phyloP scores from a whole-genome alignment of 2,329 filamentous ascomycete species.

The Trichoderma harzianum region DNA sequence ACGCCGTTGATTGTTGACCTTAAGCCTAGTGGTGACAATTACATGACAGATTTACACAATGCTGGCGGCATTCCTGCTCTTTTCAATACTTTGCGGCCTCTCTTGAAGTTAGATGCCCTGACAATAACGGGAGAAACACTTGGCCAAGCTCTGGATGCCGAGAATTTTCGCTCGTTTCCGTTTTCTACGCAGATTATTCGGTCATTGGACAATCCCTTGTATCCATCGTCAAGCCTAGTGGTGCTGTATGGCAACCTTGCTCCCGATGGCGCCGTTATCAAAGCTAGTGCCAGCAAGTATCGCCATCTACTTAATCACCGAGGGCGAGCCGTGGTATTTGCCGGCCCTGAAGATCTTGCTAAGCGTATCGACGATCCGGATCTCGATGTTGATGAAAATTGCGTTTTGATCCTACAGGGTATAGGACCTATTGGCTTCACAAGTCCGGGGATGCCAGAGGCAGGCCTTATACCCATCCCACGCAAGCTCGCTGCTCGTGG shows the following conservation, averaged over 20 bases:
- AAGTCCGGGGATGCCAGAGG: slow-evolving; percentile 91
- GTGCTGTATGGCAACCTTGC: slow-evolving; percentile 82
- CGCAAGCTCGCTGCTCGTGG: slow-evolving; percentile 74
- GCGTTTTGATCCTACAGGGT: slow-evolving; percentile 78
- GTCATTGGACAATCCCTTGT: slow-evolving; percentile 62
- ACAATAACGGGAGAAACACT: slow-evolving; percentile 85
- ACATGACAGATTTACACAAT: slow-evolving; percentile 88
- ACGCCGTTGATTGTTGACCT: slow-evolving; percentile 81
- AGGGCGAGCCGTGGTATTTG: slow-evolving; percentile 60
- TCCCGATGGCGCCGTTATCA: slow-evolving; percentile 79
- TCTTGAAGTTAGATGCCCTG: slow-evolving; percentile 72
- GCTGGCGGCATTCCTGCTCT: slow-evolving; percentile 75
- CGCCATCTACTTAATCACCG: slow-evolving; percentile 49
- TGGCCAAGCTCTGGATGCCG: slow-evolving; percentile 70
- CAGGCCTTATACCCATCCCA: slow-evolving; percentile 60
- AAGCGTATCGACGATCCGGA: slow-evolving; percentile 53
- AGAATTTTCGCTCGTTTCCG: slow-evolving; percentile 55
- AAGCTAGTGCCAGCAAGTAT: slow-evolving; percentile 84
- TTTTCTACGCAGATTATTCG: slow-evolving; percentile 53
- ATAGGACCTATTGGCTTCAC: slow-evolving; percentile 74
- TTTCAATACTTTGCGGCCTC: slow-evolving; percentile 70
- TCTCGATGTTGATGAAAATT: slow-evolving; percentile 59
- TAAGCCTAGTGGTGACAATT: slow-evolving; percentile 80
- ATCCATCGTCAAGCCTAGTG: slow-evolving; percentile 73
- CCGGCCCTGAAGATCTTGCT: slow-evolving; percentile 71